Conservation (phyloP, 1,139 yeast species). For the Pichiaceae sp. region DNA sequence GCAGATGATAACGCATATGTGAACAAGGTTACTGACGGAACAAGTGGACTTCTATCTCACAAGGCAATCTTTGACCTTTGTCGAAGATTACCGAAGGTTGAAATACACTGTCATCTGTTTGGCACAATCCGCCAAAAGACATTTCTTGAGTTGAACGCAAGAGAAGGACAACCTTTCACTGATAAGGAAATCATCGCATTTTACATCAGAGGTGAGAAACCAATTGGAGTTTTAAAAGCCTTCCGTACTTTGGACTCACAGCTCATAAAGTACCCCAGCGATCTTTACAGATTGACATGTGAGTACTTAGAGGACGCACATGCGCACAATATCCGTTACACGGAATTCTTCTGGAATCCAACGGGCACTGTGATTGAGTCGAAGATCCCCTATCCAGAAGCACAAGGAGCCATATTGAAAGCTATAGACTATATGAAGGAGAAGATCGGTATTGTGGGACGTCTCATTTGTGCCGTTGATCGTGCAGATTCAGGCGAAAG, state of each 20-base stretch:
- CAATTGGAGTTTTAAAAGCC: slow-evolving; percentile 22
- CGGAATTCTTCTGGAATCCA: slow-evolving; percentile 24
- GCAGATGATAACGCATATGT: slow-evolving; percentile 14
- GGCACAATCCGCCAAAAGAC: slow-evolving; percentile 21
- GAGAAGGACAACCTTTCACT: slow-evolving; percentile 17
- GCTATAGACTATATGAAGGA: slow-evolving; percentile 19
- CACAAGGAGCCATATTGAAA: slow-evolving; percentile 17
- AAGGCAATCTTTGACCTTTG: slow-evolving; percentile 10
- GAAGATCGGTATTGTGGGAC: slow-evolving; percentile 13
- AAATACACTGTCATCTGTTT: slow-evolving; percentile 23
- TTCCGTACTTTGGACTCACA: slow-evolving; percentile 19
- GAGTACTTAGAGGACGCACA: slow-evolving; percentile 19
- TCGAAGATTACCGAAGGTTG: slow-evolving; percentile 21
- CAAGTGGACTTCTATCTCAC: neutral
- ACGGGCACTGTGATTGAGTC: slow-evolving; percentile 22
- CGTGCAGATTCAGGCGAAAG: slow-evolving; percentile 17
- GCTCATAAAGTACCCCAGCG: slow-evolving; percentile 16
- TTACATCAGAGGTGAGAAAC: slow-evolving; percentile 22
- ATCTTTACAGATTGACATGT: slow-evolving; percentile 17
- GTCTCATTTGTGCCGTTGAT: slow-evolving; percentile 21
- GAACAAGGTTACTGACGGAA: slow-evolving; percentile 3
- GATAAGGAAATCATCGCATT: slow-evolving; percentile 18
- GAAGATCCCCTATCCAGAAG: slow-evolving; percentile 16
- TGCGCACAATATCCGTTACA: slow-evolving; percentile 17
- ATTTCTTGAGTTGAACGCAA: slow-evolving; percentile 14